These are phyloP conservation scores for Gloeopeniophorella convolvens DNA, from an alignment of 768 basidiomycete species.

Conservation along the genomic window DNA sequence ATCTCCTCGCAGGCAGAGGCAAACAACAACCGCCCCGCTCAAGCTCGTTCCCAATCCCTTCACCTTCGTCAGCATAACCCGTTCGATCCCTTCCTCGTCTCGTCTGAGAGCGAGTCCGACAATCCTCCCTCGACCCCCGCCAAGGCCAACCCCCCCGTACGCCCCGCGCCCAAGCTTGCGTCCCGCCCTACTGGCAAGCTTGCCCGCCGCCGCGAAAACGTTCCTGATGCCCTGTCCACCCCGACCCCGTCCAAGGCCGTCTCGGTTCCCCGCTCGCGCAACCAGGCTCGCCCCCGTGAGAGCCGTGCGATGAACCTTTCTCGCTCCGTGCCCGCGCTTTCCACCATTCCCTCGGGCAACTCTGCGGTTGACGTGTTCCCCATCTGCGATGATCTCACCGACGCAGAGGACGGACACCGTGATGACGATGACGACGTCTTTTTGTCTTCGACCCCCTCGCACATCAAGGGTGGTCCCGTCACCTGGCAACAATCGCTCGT, in stretches of 20 bases:
- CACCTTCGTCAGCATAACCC: slow-evolving; percentile 34
- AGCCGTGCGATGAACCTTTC: slow-evolving; percentile 29
- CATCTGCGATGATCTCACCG: slow-evolving; percentile 67
- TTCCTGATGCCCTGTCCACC: slow-evolving; percentile 26
- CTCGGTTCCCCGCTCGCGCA: slow-evolving; percentile 39
- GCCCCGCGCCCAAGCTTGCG: slow-evolving; percentile 36
- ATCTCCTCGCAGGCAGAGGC: slow-evolving; percentile 69
- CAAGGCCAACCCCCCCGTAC: slow-evolving; percentile 22
- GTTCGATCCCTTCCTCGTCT: slow-evolving; percentile 43
- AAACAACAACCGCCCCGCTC: slow-evolving; percentile 25
- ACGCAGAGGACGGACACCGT: slow-evolving; percentile 30
- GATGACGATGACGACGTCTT: slow-evolving; percentile 31
- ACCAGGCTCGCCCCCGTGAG: slow-evolving; percentile 6
- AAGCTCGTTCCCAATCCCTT: slow-evolving; percentile 23
- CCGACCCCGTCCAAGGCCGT: slow-evolving; percentile 41
- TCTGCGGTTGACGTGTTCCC: slow-evolving; percentile 42
- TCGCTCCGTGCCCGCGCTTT: slow-evolving; percentile 44
- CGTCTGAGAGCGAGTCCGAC: slow-evolving; percentile 31
- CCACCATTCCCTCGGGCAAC: slow-evolving; percentile 30
- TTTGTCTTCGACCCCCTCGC: slow-evolving; percentile 51
- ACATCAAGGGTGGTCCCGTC: slow-evolving; percentile 20
- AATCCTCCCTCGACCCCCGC: slow-evolving; percentile 30
- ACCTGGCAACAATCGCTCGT: slow-evolving; percentile 30
- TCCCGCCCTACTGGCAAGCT: slow-evolving; percentile 48
- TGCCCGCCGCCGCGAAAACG: slow-evolving; percentile 50